phyloP scores from a whole-genome alignment of 306 rosid species.

The Psophocarpus tetragonolobus region DNA sequence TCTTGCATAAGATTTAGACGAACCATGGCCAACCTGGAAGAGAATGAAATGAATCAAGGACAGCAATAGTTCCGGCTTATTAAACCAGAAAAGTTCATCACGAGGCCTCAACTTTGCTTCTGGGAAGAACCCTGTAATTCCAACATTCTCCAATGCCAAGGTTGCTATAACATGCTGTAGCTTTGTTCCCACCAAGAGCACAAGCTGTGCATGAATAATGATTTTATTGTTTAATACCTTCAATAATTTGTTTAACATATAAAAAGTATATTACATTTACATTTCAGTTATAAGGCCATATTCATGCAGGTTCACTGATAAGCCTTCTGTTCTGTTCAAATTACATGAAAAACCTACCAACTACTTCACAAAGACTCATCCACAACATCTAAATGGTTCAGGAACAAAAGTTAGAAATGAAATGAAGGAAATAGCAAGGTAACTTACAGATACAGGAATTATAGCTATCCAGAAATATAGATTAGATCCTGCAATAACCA shows the following conservation, averaged over 20 bases:
- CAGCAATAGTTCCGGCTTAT: constrained; percentile 85
- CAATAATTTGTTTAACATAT: not conserved
- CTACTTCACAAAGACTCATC: not conserved
- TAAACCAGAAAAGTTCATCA: constrained; percentile 97
- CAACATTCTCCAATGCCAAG: constrained; percentile 85
- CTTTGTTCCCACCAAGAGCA: constrained; percentile 92
- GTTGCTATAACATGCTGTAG: constrained; percentile 93
- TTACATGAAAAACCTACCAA: not conserved
- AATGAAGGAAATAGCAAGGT: constrained; percentile 22
- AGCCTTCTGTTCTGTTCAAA: not conserved
- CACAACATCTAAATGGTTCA: not conserved
- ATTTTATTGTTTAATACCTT: not conserved
- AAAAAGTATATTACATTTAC: not conserved
- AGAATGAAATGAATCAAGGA: constrained; percentile 94
- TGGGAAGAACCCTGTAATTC: constrained; percentile 54
- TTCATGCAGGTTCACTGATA: constrained; percentile 5
- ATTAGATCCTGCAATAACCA: constrained; percentile 73
- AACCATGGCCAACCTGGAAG: constrained; percentile 70
- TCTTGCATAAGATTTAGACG: constrained; percentile 24
- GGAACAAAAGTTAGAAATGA: not conserved
- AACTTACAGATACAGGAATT: constrained; percentile 80
- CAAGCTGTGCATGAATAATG: constrained; percentile 59
- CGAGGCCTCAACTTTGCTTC: constrained; percentile 89
- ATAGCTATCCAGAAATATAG: constrained; percentile 97
- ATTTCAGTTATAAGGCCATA: not conserved